These are phyloP conservation scores for Castanea mollissima DNA, from an alignment of 306 rosid species.

Conservation along the genomic window DNA sequence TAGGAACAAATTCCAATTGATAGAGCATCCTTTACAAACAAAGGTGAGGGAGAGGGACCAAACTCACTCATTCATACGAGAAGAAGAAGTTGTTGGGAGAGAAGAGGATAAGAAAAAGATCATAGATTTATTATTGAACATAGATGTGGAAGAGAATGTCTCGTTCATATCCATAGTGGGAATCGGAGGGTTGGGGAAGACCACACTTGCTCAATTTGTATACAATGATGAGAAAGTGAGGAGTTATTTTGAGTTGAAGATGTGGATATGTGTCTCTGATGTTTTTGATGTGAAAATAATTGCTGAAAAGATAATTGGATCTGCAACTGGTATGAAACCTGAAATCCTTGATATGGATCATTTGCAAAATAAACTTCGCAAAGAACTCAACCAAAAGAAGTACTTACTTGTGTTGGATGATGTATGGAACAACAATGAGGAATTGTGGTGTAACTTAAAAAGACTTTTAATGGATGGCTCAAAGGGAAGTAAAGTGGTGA, in stretches of 20 bases:
- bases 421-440: not conserved
- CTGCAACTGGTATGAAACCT: no score
- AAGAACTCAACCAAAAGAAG: not conserved
- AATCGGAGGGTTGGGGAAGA: not conserved
- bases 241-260: no score
- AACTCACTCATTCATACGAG: not conserved
- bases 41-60: not conserved
- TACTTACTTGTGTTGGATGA: constrained; percentile 1
- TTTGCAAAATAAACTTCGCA: no score
- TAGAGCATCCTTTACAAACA: no score
- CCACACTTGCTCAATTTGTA: not conserved
- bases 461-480: not conserved
- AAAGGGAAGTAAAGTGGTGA: not conserved
- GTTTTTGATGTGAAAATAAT: not conserved
- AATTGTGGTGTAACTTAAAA: not conserved
- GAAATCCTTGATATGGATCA: not conserved
- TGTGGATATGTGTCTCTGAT: not conserved
- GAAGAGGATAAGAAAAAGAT: not conserved
- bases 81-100: not conserved
- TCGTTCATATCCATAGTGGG: not conserved
- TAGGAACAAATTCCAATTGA: no score
- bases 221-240: not conserved
- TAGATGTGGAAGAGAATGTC: not conserved
- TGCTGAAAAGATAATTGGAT: not conserved
- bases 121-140: not conserved